These are phyloP conservation scores for Coemansia sp. DNA, from an alignment of 192 early-diverging fungal genomes.

Conservation along the genomic window DNA sequence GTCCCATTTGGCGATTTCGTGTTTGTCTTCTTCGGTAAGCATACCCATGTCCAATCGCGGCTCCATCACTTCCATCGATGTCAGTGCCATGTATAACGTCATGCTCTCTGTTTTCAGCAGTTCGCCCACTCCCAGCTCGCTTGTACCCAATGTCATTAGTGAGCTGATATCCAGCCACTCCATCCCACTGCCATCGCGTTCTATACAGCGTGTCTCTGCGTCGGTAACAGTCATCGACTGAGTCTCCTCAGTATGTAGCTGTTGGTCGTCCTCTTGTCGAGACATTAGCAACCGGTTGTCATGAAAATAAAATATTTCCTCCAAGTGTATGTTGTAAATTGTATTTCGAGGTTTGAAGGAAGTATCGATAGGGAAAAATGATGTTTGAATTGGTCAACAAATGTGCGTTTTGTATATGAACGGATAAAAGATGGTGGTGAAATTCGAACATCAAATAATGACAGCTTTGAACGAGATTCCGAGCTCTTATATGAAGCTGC, in stretches of 20 bases:
- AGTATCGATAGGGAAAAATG: too few species aligned
- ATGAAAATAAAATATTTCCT: not conserved
- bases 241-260: not conserved
- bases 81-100: conserved; percentile 39
- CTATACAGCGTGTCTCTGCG: too few species aligned
- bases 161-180: conserved; percentile 44
- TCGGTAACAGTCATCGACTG: too few species aligned
- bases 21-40: conserved; percentile 19
- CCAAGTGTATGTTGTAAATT: not conserved
- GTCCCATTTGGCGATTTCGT: conserved; percentile 40
- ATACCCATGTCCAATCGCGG: conserved; percentile 53
- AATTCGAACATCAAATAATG: too few species aligned
- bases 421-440: too few species aligned
- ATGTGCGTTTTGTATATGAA: too few species aligned
- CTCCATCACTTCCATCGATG: conserved; percentile 47
- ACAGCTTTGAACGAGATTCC: too few species aligned
- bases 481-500: too few species aligned
- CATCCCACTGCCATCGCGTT: not conserved
- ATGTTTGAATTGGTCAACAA: too few species aligned
- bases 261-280: too few species aligned
- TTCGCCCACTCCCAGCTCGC: conserved; percentile 28
- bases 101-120: conserved; percentile 23
- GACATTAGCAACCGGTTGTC: not conserved
- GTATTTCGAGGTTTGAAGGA: too few species aligned
- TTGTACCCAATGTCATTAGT: conserved; percentile 11